Conservation (phyloP, 371 early-diverging fungal species). For the Syncephalastrum monosporum region DNA sequence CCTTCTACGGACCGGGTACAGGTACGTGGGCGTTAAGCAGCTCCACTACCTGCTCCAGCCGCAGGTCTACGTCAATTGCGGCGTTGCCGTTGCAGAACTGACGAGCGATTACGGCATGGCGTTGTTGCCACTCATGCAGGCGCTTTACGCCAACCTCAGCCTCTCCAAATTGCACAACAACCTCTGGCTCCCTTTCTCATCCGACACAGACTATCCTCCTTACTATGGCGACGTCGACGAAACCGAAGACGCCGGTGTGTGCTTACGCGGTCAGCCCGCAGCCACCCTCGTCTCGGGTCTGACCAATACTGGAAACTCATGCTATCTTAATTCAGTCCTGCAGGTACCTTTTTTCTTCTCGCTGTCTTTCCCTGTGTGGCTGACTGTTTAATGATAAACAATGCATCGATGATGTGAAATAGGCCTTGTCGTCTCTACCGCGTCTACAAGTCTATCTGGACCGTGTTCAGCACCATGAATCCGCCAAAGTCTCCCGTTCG, state of each 20-base stretch:
- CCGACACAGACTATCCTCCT: background rate
- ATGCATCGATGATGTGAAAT: background rate
- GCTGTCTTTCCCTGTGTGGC: too few relatives aligned
- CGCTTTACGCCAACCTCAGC: too few relatives aligned
- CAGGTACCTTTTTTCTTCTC: slow-evolving; percentile 55
- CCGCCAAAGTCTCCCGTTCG: slow-evolving; percentile 32
- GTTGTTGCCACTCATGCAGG: background rate
- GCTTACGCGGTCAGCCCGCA: background rate
- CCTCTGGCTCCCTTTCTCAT: background rate
- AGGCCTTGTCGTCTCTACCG: slow-evolving; percentile 53
- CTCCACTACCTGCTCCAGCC: too few relatives aligned
- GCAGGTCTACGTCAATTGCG: too few relatives aligned
- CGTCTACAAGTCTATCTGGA: slow-evolving; percentile 33
- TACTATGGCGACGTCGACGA: too few relatives aligned
- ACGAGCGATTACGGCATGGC: background rate
- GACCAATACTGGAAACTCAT: slow-evolving; percentile 91
- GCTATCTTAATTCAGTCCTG: slow-evolving; percentile 89
- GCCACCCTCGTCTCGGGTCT: slow-evolving; percentile 56
- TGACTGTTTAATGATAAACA: too few relatives aligned
- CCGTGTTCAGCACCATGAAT: slow-evolving; percentile 10
- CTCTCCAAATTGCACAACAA: background rate
- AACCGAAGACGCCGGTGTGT: background rate
- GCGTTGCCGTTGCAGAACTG: too few relatives aligned
- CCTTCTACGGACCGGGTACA: too few relatives aligned
- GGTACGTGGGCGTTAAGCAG: too few relatives aligned